Evolutionary conservation across 176 grass and related monocot genomes (phyloP), one percentile per base, ranked within the genome.

Genomic region (Oryza coarctata): DNA sequence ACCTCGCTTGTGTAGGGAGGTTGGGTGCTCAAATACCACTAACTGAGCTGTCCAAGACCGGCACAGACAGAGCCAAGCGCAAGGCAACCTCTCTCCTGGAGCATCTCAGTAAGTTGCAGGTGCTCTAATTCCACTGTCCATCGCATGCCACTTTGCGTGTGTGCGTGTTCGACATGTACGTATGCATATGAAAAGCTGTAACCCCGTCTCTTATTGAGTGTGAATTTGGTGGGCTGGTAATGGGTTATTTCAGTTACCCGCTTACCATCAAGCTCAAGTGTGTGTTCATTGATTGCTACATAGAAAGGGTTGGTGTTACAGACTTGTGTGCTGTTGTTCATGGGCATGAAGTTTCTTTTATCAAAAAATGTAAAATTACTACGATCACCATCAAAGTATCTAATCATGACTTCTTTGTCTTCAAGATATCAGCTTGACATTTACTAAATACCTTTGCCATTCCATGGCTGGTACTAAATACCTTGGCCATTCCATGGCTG

Each of bases 11-110:
- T 40, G 94, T 92, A 83, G 91, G 89, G 30, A 87, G 91, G 87
- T 83, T 99, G 76, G 97, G 93, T 76, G 97, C 93, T 50, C 72
- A 96, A 77, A 90, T 96, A 87, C 97, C 93, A 2, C 77, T 99
- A 66, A 94, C 93, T 20, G 97, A 99, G 85, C 68, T 99, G 73
- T 82, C 93, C 27, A 99, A 90, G 70, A 92, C 80, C 2, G 97
- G 97, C 32, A 92, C 97, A n/a, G 93, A 99, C 70, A 72, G 97
- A 77, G 93, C 97, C 71, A 96, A 96, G 89, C 93, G 93, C 85
- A 96, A 94, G 88, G 89, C 97, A 64, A 90, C 93, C 38, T 99
- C 97, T 75, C 80, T 96, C 31, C 87, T 96, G 36, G 97, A 99
- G 70, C 97, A 94, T 62, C 97, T 99, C 32, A 88, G 89, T 73